Evolutionary conservation across 176 grass and related monocot species (phyloP), one percentile per base, ranked within the genome.

Genomic region (Avena sativa): DNA sequence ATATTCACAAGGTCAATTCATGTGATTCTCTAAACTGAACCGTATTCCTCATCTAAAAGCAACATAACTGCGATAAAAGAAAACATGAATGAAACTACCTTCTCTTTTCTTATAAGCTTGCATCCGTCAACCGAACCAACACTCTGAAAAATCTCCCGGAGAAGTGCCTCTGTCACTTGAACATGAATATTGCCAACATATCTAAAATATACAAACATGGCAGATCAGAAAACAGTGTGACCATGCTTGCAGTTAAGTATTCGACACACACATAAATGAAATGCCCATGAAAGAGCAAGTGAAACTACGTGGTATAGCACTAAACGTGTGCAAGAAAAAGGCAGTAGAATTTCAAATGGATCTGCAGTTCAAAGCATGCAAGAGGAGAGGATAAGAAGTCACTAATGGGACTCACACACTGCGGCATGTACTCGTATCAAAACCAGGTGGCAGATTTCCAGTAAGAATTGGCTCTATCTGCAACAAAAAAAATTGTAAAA

Each of bases 81-180:
- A 70, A 36, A 26, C 47, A 57, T 25, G 8, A 75, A 69, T 0
- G 15, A 57, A 74, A 28, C 12, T 78, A 96, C 94, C 92, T 97
- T 97, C 36, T 97, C 94, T 90, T 97, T 97, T 85, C 94, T 92
- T 84, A 94, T 97, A 81, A 97, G 92, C 71, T 97, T 97, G 65
- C 94, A 97, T 79, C 90, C 92, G 83, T 97, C 94, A 76, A 97
- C 90, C 25, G 51, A 86, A 84, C 92, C 94, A 74, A 85, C 76
- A 76, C 94, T 97, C 88, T 97, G 86, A 68, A 97, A 97, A 84
- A 90, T 80, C 81, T 92, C 88, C 79, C 83, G 76, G 78, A 93
- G 87, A 69, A 97, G 88, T 53, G 88, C 83, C 52, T 97, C 94
- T 17, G 92, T 94, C 40, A 97, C 94, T 85, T 94, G 92, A 75